Evolutionary conservation across 208 protist species (phyloP).

Genomic region (Wallacemonas rigidus): DNA sequence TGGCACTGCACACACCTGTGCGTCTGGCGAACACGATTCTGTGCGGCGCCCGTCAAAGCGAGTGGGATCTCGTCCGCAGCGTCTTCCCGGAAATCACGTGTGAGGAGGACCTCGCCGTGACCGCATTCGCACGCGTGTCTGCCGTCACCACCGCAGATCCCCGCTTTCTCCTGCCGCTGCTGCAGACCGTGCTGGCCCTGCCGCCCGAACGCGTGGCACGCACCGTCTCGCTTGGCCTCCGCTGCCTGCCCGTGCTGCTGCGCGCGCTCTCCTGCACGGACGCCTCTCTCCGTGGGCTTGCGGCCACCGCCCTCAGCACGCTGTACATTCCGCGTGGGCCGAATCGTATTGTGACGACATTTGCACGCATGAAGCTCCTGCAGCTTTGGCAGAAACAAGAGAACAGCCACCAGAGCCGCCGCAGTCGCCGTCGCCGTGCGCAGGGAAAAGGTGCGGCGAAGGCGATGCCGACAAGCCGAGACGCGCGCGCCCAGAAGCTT

Average conservation of each 20-base stretch:
- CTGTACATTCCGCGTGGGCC: constrained; percentile 60
- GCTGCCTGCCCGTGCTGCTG: constrained; percentile 64
- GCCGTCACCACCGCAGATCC: constrained; percentile 55
- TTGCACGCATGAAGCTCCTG: constrained; percentile 73
- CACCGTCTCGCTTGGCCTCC: constrained; percentile 34
- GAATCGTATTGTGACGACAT: constrained; percentile 58
- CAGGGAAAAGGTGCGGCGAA: neutral
- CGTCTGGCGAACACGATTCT: constrained; percentile 80
- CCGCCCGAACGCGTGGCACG: constrained; percentile 31
- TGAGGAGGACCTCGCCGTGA: constrained; percentile 46
- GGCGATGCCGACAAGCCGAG: too few species aligned
- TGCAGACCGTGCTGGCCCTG: constrained; percentile 74
- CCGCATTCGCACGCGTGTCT: constrained; percentile 41
- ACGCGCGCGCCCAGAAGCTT: neutral
- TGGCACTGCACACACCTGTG: constrained; percentile 62
- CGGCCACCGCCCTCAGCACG: constrained; percentile 41
- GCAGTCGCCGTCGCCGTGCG: neutral
- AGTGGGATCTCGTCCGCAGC: constrained; percentile 50
- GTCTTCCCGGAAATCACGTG: constrained; percentile 74
- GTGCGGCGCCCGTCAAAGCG: constrained; percentile 16
- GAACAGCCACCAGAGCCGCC: neutral
- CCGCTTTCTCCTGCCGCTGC: constrained; percentile 81
- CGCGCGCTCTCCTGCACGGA: constrained; percentile 77
- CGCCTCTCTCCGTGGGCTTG: constrained; percentile 43
- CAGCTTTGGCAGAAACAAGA: constrained; percentile 44